Evolutionary conservation across 768 basidiomycete species (phyloP).

Genomic region (Pisolithus microcarpus): DNA sequence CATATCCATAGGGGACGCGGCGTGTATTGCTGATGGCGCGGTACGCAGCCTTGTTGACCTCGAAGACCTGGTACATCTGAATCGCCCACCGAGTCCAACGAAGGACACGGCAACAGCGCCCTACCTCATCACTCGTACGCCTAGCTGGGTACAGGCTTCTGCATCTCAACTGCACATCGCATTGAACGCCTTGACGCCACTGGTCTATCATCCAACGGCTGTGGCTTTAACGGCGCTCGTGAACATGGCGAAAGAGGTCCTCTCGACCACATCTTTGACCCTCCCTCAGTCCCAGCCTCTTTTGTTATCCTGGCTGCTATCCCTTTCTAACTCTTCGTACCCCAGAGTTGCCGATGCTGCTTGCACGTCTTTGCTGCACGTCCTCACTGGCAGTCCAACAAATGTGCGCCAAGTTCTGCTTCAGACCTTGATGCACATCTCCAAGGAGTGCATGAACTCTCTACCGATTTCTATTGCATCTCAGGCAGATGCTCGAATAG

Average conservation of each 20-base stretch:
- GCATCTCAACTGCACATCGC: slow-evolving; percentile 80
- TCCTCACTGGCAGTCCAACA: slow-evolving; percentile 37
- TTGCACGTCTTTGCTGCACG: slow-evolving; percentile 35
- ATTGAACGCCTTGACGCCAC: slow-evolving; percentile 63
- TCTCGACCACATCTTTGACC: slow-evolving; percentile 51
- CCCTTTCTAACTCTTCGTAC: slow-evolving; percentile 56
- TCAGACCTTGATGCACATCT: slow-evolving; percentile 54
- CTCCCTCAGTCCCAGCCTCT: slow-evolving; percentile 63
- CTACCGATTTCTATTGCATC: slow-evolving; percentile 68
- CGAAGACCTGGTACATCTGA: slow-evolving; percentile 49
- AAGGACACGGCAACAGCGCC: slow-evolving; percentile 26
- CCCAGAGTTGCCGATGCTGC: slow-evolving; percentile 46
- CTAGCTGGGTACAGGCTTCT: slow-evolving; percentile 76
- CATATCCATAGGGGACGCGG: slow-evolving; percentile 56
- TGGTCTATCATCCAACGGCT: slow-evolving; percentile 66
- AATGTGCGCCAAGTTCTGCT: slow-evolving; percentile 39
- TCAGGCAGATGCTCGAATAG: slow-evolving; percentile 68
- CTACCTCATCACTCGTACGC: slow-evolving; percentile 51
- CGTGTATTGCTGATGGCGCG: slow-evolving; percentile 57
- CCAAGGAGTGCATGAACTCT: slow-evolving; percentile 55
- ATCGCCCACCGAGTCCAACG: slow-evolving; percentile 8
- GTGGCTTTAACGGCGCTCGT: slow-evolving; percentile 54
- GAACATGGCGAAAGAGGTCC: slow-evolving; percentile 46
- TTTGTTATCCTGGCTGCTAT: slow-evolving; percentile 65
- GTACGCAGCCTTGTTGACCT: slow-evolving; percentile 49